Evolutionary conservation across 495 filamentous ascomycete species (phyloP), one percentile per base, ranked within the genome.

Genomic region (Daldinia caldariorum): DNA sequence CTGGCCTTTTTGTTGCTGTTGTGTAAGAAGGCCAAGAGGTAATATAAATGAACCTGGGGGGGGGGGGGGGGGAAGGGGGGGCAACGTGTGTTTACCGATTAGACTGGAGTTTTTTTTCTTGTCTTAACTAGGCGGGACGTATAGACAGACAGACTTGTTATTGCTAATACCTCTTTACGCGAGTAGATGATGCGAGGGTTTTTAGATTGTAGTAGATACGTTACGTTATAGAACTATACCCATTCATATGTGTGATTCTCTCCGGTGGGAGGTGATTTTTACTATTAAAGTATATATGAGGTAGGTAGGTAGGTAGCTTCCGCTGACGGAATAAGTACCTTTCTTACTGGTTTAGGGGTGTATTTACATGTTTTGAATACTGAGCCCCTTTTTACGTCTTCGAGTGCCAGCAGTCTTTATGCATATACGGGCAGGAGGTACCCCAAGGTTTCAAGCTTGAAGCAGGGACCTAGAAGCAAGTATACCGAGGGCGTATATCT

Each of bases 211-310:
- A 12, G 18, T 47, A 47, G 43, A 22, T 47, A 47, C 18, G 6
- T 47, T 20, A 47, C 18, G 8, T 20, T 20, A 47, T 47, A 47
- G 16, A 47, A 47, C 20, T 47, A 47, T 47, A 47, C 43, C 43
- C 18, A 18, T 47, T 20, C 1, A 9, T 47, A 22, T 22, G 43
- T 12, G 7, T 16, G 4, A 22, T 47, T 35, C 9, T 47, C 20
- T 16, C 4, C 18, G 12, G 8, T 7, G 18, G 20, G 8, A 22
- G 18, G 6, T 0, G 41, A 2, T 45, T 16, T 45, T 45, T 8
- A 45, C 41, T 45, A 18, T 26, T 35, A 2, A 2, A 7, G 9
- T 8, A 22, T 47, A 45, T 9, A 45, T 43, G n/a, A n/a, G n/a
- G n/a, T n/a, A n/a, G n/a, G n/a, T n/a, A n/a, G n/a, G n/a, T n/a